Evolutionary conservation across 2,329 filamentous ascomycete species (phyloP).

Genomic region (Capronia americana): DNA sequence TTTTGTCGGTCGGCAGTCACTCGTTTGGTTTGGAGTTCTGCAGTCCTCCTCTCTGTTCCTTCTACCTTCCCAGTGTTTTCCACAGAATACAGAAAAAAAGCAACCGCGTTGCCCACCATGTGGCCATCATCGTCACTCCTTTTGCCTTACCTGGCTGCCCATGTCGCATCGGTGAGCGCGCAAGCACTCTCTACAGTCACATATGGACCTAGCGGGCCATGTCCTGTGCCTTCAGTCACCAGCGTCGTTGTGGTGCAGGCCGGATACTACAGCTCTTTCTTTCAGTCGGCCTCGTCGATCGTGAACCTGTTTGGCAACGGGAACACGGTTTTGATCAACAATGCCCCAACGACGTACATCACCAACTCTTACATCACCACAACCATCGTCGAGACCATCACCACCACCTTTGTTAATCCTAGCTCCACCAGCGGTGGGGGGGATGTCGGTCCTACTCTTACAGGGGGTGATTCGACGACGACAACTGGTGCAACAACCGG

Average conservation of each 20-base stretch:
- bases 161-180: conserved; percentile 26
- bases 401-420: conserved; percentile 9
- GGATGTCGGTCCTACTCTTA: conserved; percentile 9
- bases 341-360: conserved; percentile 36
- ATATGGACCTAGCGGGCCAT: conserved; percentile 31
- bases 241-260: conserved; percentile 33
- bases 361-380: conserved; percentile 37
- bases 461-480: conserved; percentile 3
- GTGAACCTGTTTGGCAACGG: conserved; percentile 36
- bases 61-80: conserved; percentile 15
- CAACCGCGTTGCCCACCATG: conserved; percentile 28
- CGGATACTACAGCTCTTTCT: conserved; percentile 36
- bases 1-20: conserved; percentile 31
- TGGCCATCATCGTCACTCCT: conserved; percentile 32
- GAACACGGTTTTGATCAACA: conserved; percentile 34
- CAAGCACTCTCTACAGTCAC: conserved; percentile 30
- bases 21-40: conserved; percentile 37
- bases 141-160: conserved; percentile 30
- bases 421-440: conserved; percentile 18
- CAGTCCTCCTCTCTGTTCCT: conserved; percentile 28
- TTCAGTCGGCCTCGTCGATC: conserved; percentile 36
- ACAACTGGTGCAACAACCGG: background rate
- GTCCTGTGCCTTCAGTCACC: conserved; percentile 30
- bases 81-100: conserved; percentile 13
- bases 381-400: conserved; percentile 31